Evolutionary conservation across 2,329 filamentous ascomycete genomes (phyloP).

Genomic region (Botrytis deweyae): DNA sequence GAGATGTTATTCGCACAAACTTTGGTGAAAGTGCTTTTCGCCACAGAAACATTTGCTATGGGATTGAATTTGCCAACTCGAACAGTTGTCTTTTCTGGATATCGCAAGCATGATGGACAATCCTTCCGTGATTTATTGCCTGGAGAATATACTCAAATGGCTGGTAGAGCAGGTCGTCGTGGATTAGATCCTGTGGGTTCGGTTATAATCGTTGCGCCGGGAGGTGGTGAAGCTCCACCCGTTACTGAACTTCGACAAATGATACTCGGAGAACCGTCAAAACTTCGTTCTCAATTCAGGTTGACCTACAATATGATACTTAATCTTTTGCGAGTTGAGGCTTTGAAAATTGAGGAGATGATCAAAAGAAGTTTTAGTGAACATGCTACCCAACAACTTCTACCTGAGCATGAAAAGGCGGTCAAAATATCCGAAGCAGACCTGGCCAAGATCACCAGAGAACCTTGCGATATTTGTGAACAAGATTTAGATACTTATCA

Average conservation of each 20-base stretch:
- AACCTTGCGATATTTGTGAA: slow-evolving; percentile 80
- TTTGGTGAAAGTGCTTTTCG: slow-evolving; percentile 93
- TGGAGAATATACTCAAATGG: slow-evolving; percentile 99
- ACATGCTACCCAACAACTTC: slow-evolving; percentile 89
- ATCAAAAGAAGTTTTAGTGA: slow-evolving; percentile 99
- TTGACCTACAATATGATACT: slow-evolving; percentile 99
- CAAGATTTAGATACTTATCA: slow-evolving; percentile 77
- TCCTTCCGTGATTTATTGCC: slow-evolving; percentile 87
- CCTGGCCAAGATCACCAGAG: slow-evolving; percentile 83
- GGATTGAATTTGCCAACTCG: slow-evolving; percentile 92
- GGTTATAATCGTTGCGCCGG: slow-evolving; percentile 85
- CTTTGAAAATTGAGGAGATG: slow-evolving; percentile 98
- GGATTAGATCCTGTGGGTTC: slow-evolving; percentile 90
- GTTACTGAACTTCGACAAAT: slow-evolving; percentile 82
- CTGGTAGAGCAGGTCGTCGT: slow-evolving; percentile 87
- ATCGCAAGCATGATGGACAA: slow-evolving; percentile 93
- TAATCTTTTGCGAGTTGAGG: slow-evolving; percentile 90
- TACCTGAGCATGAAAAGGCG: slow-evolving; percentile 94
- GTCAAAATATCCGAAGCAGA: slow-evolving; percentile 91
- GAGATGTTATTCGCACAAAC: slow-evolving; percentile 96
- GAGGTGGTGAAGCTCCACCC: slow-evolving; percentile 83
- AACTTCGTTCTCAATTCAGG: slow-evolving; percentile 92
- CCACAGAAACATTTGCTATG: slow-evolving; percentile 98
- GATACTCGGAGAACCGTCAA: slow-evolving; percentile 94
- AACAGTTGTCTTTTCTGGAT: slow-evolving; percentile 96